Evolutionary conservation across 495 filamentous ascomycete genomes (phyloP).

Genomic region (Xylaria sp.): DNA sequence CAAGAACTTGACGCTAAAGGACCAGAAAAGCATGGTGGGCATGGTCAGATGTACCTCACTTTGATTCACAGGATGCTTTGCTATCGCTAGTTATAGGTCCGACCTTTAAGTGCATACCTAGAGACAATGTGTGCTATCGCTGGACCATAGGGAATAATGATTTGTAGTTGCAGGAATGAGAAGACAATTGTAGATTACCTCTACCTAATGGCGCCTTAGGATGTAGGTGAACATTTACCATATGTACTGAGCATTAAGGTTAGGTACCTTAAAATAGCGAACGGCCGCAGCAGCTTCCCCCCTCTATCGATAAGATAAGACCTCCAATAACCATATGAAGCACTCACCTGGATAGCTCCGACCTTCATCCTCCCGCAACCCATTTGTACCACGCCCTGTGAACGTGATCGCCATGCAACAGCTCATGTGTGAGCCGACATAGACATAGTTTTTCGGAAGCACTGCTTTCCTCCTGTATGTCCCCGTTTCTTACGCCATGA

Average conservation of each 20-base stretch:
- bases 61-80: conserved; percentile 2
- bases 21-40: not conserved
- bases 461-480: conserved; percentile 14
- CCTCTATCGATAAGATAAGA: conserved; percentile 29
- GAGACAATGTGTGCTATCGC: not conserved
- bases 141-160: not conserved
- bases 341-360: not conserved
- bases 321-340: not conserved
- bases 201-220: not conserved
- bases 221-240: not conserved
- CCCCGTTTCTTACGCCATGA: conserved; percentile 42
- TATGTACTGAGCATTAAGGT: too few relatives aligned
- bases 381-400: not conserved
- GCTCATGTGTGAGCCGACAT: conserved; percentile 11
- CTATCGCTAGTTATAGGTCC: conserved; percentile 6
- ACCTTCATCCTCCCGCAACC: conserved; percentile 4
- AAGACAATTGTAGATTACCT: not conserved
- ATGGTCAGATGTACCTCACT: conserved; percentile 13
- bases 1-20: not conserved
- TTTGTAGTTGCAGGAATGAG: conserved; percentile 1
- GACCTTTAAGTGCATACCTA: not conserved
- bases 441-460: not conserved
- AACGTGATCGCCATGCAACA: conserved; percentile 24
- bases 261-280: not conserved
- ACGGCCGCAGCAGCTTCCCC: not conserved